Conservation (phyloP, 768 basidiomycete species). For the Mycena capillaripes region DNA sequence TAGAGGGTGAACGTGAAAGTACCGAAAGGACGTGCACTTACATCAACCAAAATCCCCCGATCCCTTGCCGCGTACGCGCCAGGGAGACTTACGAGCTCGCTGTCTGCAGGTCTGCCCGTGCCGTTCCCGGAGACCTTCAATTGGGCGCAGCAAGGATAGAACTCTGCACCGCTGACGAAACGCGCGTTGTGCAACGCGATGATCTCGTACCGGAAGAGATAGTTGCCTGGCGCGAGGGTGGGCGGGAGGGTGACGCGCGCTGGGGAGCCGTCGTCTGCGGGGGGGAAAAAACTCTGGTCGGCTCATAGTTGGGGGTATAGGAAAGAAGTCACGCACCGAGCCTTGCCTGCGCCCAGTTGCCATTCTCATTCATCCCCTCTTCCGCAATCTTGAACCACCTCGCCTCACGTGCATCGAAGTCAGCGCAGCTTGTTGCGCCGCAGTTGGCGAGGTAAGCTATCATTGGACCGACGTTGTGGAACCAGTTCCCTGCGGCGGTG, state of each 20-base stretch:
- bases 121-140: constrained; percentile 49
- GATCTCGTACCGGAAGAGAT: constrained; percentile 68
- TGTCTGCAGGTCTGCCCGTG: constrained; percentile 41
- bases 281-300: neutral
- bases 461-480: constrained; percentile 48
- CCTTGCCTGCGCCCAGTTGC: constrained; percentile 55
- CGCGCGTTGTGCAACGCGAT: constrained; percentile 57
- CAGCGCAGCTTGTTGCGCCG: constrained; percentile 55
- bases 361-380: constrained; percentile 49
- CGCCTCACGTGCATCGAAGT: constrained; percentile 58
- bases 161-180: constrained; percentile 54
- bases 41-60: constrained; percentile 50
- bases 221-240: constrained; percentile 59
- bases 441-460: constrained; percentile 59
- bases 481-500: constrained; percentile 35
- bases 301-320: too few species aligned
- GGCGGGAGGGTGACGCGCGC: constrained; percentile 50
- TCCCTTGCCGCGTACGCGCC: constrained; percentile 42
- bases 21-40: constrained; percentile 2
- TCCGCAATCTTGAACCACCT: constrained; percentile 70
- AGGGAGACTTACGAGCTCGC: constrained; percentile 42
- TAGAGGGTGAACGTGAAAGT: too few species aligned
- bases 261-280: constrained; percentile 45
- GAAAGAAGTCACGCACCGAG: constrained; percentile 45
- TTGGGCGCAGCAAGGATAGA: constrained; percentile 51